phyloP scores from a whole-genome alignment of 2,329 filamentous ascomycete species.

The Acrodontium crateriforme region DNA sequence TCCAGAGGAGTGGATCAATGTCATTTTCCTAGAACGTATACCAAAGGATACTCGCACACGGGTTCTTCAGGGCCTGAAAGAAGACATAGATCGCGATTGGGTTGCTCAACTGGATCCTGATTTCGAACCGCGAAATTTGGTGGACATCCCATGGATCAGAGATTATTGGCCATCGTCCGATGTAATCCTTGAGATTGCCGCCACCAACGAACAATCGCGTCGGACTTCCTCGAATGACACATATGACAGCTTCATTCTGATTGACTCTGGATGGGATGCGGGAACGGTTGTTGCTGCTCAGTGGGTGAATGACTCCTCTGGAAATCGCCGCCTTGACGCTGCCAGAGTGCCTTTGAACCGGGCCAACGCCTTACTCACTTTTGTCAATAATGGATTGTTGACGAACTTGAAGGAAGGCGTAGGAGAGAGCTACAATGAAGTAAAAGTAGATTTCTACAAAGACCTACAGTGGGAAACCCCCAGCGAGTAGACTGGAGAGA shows the following conservation, averaged over 20 bases:
- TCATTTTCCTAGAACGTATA: constrained; percentile 1
- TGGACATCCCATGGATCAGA: background rate
- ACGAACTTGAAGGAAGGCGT: background rate
- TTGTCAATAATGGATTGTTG: constrained; percentile 1
- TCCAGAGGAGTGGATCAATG: background rate
- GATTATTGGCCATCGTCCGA: constrained; percentile 1
- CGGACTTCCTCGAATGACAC: background rate
- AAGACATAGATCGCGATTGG: background rate
- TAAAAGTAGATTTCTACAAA: constrained; percentile 2
- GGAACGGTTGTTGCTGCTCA: constrained; percentile 1
- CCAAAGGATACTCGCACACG: background rate
- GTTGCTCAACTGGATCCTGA: background rate
- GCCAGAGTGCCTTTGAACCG: constrained; percentile 1
- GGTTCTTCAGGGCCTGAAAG: background rate
- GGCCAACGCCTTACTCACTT: constrained; percentile 2
- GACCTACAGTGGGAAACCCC: background rate
- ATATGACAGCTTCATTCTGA: constrained; percentile 1
- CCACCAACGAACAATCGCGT: too few relatives aligned
- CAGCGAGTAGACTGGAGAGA: background rate
- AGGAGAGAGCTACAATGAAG: constrained; percentile 1
- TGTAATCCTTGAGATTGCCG: constrained; percentile 1
- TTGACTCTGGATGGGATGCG: constrained; percentile 3
- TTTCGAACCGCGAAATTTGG: background rate
- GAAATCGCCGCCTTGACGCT: constrained; percentile 1
- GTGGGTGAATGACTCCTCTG: background rate